phyloP scores from a whole-genome alignment of 495 filamentous ascomycete genomes.

The Cercophora sp. region DNA sequence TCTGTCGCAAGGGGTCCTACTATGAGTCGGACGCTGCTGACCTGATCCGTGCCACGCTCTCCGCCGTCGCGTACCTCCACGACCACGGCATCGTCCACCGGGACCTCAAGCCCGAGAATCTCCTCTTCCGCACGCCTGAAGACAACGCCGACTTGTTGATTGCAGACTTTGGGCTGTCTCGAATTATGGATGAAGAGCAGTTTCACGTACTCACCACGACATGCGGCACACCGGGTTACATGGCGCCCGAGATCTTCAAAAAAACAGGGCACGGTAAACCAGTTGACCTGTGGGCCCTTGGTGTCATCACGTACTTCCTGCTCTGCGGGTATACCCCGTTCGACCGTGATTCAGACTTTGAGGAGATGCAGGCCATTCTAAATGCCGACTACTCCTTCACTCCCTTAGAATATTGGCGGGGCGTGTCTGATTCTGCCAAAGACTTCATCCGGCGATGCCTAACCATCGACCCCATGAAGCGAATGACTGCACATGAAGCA shows the following conservation, averaged over 20 bases:
- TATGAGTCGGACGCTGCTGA: slow-evolving; percentile 96
- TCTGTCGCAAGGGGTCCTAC: slow-evolving; percentile 96
- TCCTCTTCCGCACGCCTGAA: slow-evolving; percentile 75
- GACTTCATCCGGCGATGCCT: slow-evolving; percentile 82
- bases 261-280: slow-evolving; percentile 83
- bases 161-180: slow-evolving; percentile 88
- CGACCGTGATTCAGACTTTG: slow-evolving; percentile 92
- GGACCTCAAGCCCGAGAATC: slow-evolving; percentile 70
- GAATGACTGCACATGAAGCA: slow-evolving; percentile 94
- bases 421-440: slow-evolving; percentile 77
- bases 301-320: slow-evolving; percentile 96
- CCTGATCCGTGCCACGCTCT: slow-evolving; percentile 88
- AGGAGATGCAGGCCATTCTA: slow-evolving; percentile 99
- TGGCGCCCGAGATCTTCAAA: slow-evolving; percentile 91
- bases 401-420: slow-evolving; percentile 95
- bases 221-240: slow-evolving; percentile 96
- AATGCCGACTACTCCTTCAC: slow-evolving; percentile 94
- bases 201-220: slow-evolving; percentile 98
- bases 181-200: slow-evolving; percentile 99
- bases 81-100: slow-evolving; percentile 98
- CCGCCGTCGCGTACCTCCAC: slow-evolving; percentile 96
- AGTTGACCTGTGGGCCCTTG: slow-evolving; percentile 95
- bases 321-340: slow-evolving; percentile 98
- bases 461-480: slow-evolving; percentile 77
- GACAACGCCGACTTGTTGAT: slow-evolving; percentile 88